A percentile compares a stretch with the other conserved stretches of the same genome.
Conservation (phyloP, 371 early-diverging fungal species). For the Syncephalastrum monosporum region DNA sequence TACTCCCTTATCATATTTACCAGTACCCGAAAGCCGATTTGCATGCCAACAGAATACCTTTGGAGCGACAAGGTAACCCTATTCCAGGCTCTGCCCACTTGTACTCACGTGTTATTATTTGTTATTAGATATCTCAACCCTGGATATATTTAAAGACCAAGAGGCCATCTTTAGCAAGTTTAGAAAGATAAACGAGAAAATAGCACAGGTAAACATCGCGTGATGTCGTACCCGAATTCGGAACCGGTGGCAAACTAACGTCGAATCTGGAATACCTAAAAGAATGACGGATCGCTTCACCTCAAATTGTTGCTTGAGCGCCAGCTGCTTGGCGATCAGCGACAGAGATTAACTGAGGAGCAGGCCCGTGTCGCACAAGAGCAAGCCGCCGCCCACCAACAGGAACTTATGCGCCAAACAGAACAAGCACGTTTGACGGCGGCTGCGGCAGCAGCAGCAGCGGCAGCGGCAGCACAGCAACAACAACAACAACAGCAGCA, state of each 20-base stretch:
- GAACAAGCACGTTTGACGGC: constrained; percentile 34
- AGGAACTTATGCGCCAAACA: constrained; percentile 36
- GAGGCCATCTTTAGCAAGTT: constrained; percentile 36
- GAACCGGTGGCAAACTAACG: constrained; percentile 17
- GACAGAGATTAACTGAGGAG: constrained; percentile 35
- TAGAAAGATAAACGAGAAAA: constrained; percentile 16
- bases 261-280: constrained; percentile 1
- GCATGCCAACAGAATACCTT: constrained; percentile 55
- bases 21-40: constrained; percentile 65
- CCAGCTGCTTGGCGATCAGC: constrained; percentile 35
- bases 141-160: constrained; percentile 46
- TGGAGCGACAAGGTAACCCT: constrained; percentile 36
- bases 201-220: constrained; percentile 19
- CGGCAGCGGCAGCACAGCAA: too few relatives aligned
- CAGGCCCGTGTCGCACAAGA: constrained; percentile 39
- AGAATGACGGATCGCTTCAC: constrained; percentile 11
- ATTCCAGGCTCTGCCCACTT: constrained; percentile 7
- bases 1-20: constrained; percentile 73
- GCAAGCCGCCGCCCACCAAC: constrained; percentile 44
- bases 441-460: background rate
- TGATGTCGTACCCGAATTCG: background rate
- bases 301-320: constrained; percentile 25
- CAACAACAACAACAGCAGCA: too few relatives aligned
- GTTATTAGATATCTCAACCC: constrained; percentile 35
- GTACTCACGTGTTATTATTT: background rate